Evolutionary conservation across 2,329 filamentous ascomycete genomes (phyloP).

Genomic region (Penicillium sp.): DNA sequence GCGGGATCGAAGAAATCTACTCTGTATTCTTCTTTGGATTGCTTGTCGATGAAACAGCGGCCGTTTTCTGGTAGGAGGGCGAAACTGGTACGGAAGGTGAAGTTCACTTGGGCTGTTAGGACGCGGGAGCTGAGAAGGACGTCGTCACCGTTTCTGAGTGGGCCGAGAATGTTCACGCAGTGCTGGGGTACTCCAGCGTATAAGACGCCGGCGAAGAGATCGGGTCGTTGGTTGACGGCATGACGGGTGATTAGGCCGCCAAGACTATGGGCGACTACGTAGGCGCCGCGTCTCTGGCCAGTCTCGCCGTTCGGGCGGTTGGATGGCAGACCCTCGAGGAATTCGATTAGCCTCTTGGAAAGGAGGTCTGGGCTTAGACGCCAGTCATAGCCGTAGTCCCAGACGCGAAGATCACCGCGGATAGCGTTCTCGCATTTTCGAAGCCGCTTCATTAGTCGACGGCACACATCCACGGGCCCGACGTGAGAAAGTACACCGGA

Average conservation of each 20-base stretch:
- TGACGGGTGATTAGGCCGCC: constrained; percentile 87
- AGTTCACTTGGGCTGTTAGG: constrained; percentile 84
- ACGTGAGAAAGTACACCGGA: constrained; percentile 90
- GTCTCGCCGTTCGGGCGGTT: constrained; percentile 50
- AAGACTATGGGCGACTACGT: constrained; percentile 80
- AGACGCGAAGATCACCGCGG: constrained; percentile 71
- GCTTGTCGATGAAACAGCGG: constrained; percentile 80
- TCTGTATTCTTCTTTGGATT: constrained; percentile 75
- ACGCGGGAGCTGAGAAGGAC: constrained; percentile 87
- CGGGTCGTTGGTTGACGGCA: constrained; percentile 79
- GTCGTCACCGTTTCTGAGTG: constrained; percentile 86
- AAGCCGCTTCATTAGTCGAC: constrained; percentile 75
- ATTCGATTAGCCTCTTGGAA: constrained; percentile 69
- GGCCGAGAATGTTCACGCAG: constrained; percentile 89
- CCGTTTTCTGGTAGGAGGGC: constrained; percentile 83
- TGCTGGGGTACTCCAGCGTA: constrained; percentile 83
- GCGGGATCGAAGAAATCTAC: constrained; percentile 81
- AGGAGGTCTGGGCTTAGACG: constrained; percentile 77
- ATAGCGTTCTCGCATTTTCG: constrained; percentile 71
- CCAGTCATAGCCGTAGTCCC: constrained; percentile 96
- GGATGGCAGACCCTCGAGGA: constrained; percentile 71
- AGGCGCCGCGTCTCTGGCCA: constrained; percentile 62
- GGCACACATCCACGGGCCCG: constrained; percentile 86
- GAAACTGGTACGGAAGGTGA: constrained; percentile 84
- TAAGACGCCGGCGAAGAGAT: constrained; percentile 81